Evolutionary conservation across 176 grass and related monocot species (phyloP).

Genomic region (Tuctoria greenei): DNA sequence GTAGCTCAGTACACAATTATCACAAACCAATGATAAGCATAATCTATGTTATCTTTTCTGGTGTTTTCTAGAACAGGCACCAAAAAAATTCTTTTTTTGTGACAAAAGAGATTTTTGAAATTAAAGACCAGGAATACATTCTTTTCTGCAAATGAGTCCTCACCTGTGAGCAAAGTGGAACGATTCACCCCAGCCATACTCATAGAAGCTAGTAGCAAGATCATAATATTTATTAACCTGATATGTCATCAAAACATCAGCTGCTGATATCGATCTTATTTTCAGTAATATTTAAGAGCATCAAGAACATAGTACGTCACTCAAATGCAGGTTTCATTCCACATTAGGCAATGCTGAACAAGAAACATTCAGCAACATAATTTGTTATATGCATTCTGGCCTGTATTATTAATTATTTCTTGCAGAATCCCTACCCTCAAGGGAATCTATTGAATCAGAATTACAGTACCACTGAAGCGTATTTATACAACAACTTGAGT

Average conservation of each 20-base stretch:
- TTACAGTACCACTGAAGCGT: background rate
- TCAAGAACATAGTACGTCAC: background rate
- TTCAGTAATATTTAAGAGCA: background rate
- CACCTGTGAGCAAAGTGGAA: constrained; percentile 99
- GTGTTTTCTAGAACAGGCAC: background rate
- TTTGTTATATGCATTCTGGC: constrained; percentile 7
- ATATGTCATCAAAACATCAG: constrained; percentile 23
- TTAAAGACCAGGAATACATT: background rate
- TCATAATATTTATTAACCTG: constrained; percentile 99
- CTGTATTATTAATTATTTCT: background rate
- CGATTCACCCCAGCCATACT: constrained; percentile 99
- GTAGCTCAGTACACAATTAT: background rate
- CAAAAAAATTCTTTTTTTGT: background rate
- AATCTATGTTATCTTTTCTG: background rate
- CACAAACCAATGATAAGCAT: background rate
- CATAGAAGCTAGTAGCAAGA: constrained; percentile 98
- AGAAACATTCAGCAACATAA: background rate
- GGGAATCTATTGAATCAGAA: background rate
- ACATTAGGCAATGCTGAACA: constrained; percentile 14
- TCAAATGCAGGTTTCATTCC: background rate
- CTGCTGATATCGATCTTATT: background rate
- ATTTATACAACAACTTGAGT: background rate
- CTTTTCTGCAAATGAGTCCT: background rate
- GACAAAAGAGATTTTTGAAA: background rate
- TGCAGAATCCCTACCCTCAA: background rate